Base-by-base conservation (phyloP, 2,329 filamentous ascomycete genomes). In the Cercospora beticola region DNA sequence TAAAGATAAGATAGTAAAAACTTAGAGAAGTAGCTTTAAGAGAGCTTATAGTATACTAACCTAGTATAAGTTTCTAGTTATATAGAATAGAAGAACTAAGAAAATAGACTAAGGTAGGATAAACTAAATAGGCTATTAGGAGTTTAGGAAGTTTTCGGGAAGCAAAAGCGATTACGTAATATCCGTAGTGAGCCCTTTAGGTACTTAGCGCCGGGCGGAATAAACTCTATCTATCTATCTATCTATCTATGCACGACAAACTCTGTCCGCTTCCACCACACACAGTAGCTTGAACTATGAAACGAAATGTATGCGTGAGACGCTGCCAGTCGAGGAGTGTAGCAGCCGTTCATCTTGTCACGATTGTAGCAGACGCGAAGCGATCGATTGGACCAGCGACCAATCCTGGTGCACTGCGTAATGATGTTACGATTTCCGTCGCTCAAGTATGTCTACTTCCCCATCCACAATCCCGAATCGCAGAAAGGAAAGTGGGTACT, bases 11-110 rank as follows among this genome's bases (percentile, higher is more conserved):
- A 60, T 28, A 60, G 57, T 60, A 10, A 60, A 60, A 8, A 60
- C 57, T 60, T 60, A 16, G 8, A 60, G 57, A 30, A 60, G 57
- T 30, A 60, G 40, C 57, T 60, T 60, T n/a, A 60, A 36, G 57
- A 31, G 30, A 30, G 9, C 57, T 60, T 60, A 10, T 31, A 28
- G 8, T 10, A 28, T 16, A 60, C 26, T 60, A 60, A 60, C 14
- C 9, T 28, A 23, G 6, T 31, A 60, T 30, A 30, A 60, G 57
- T 28, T 28, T 60, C 30, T 28, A 28, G 16, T 5, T 40, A 60
- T 52, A 12, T 52, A 52, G 46, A 6, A 52, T 10, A 21, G 46
- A 52, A 52, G 46, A n/a, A 52, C 5, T 5, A 5, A n/a, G 46
- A 23, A 0, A 1, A 52, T 12, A 52, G 46, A 52, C 46, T 52